These are phyloP conservation scores for Leishmania gerbilli DNA, from an alignment of 208 protist genomes.

Conservation along the genomic window DNA sequence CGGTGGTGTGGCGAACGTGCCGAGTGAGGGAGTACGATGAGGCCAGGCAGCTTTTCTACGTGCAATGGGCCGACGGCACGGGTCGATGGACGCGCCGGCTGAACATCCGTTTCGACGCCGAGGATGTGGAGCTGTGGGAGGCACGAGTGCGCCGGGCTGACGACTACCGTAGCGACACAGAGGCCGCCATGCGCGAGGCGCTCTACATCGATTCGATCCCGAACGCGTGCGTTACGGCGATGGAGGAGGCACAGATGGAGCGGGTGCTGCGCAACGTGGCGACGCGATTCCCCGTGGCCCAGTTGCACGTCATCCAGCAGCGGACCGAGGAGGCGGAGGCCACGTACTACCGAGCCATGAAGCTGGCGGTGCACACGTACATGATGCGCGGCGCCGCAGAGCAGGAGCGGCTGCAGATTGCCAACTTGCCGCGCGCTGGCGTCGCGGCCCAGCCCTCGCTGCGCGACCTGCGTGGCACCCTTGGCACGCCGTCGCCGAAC, in stretches of 20 bases:
- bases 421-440: slow-evolving; percentile 24
- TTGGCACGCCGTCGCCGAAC: slow-evolving; percentile 86
- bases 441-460: slow-evolving; percentile 46
- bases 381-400: slow-evolving; percentile 56
- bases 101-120: slow-evolving; percentile 91
- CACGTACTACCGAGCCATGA: slow-evolving; percentile 82
- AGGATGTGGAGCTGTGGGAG: slow-evolving; percentile 75
- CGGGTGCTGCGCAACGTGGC: slow-evolving; percentile 82
- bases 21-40: slow-evolving; percentile 74
- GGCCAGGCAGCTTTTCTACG: slow-evolving; percentile 59
- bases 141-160: slow-evolving; percentile 74
- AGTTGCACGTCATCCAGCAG: slow-evolving; percentile 80
- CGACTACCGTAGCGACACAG: slow-evolving; percentile 67
- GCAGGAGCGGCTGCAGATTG: slow-evolving; percentile 57
- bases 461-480: slow-evolving; percentile 66
- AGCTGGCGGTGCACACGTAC: slow-evolving; percentile 81
- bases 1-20: slow-evolving; percentile 70
- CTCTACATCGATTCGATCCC: slow-evolving; percentile 82
- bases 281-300: slow-evolving; percentile 66
- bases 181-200: slow-evolving; percentile 70
- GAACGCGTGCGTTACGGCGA: slow-evolving; percentile 53
- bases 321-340: slow-evolving; percentile 73
- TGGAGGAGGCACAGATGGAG: slow-evolving; percentile 86
- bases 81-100: slow-evolving; percentile 87
- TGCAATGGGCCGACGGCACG: slow-evolving; percentile 75